phyloP scores from a whole-genome alignment of 768 basidiomycete species.

The Nidularia pulvinata region DNA sequence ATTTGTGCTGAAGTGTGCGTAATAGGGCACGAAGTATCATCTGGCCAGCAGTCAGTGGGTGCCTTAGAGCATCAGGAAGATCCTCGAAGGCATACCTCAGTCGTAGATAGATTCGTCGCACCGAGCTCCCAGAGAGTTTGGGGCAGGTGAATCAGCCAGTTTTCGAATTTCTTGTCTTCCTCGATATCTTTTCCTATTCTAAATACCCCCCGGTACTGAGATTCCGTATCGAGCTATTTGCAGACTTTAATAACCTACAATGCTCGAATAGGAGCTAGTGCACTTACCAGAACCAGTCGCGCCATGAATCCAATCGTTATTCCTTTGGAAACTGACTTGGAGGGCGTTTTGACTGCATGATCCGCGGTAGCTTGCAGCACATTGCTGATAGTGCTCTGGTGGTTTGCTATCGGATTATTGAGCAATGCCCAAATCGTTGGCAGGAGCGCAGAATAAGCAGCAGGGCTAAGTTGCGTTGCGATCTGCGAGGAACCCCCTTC shows the following conservation, averaged over 20 bases:
- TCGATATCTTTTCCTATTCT: constrained; percentile 23
- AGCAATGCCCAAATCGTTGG: constrained; percentile 82
- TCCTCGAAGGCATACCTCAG: constrained; percentile 46
- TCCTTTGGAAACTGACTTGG: constrained; percentile 64
- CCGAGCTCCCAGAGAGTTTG: constrained; percentile 87
- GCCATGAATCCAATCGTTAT: constrained; percentile 76
- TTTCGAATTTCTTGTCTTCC: constrained; percentile 35
- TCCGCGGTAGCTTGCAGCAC: constrained; percentile 60
- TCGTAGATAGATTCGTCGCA: constrained; percentile 46
- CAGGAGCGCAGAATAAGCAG: constrained; percentile 64
- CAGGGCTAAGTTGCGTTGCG: constrained; percentile 49
- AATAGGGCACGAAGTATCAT: constrained; percentile 66
- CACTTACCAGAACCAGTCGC: constrained; percentile 64
- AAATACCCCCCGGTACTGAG: constrained; percentile 51
- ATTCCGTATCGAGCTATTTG: constrained; percentile 65
- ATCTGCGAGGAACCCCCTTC: constrained; percentile 44
- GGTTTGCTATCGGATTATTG: constrained; percentile 31
- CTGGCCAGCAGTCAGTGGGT: constrained; percentile 1
- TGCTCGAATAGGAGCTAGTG: background rate
- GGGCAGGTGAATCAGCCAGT: constrained; percentile 80
- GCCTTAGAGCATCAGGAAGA: background rate
- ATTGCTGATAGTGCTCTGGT: constrained; percentile 9
- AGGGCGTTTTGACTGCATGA: constrained; percentile 60
- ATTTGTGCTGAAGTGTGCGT: constrained; percentile 55
- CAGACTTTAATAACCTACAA: background rate